These are phyloP conservation scores for Lycium ferocissimum DNA, from an alignment of 257 asterid genomes.

Conservation along the genomic window DNA sequence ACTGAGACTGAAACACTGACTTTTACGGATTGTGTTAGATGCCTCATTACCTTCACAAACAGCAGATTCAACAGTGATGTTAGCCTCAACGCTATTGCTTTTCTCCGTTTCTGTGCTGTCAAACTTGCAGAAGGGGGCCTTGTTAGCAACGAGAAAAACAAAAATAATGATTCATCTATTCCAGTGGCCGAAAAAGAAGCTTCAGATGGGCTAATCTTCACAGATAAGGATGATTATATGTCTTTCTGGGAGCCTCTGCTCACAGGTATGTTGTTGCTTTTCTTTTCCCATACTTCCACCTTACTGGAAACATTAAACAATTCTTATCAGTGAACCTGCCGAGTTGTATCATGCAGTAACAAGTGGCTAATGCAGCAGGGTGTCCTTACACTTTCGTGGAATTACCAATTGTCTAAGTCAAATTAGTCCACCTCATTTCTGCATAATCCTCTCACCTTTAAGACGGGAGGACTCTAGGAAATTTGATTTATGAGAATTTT, in stretches of 20 bases:
- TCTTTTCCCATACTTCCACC: conserved; percentile 14
- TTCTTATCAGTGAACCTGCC: not conserved
- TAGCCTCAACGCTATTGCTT: conserved; percentile 98
- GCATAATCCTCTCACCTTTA: conserved; percentile 10
- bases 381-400: not conserved
- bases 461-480: not conserved
- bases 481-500: conserved; percentile 4
- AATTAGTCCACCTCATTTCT: not conserved
- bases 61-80: conserved; percentile 96
- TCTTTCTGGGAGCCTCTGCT: conserved; percentile 94
- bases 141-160: conserved; percentile 65
- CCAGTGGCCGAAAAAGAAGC: conserved; percentile 49
- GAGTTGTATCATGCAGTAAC: conserved; percentile 13
- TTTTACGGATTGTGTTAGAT: conserved; percentile 93
- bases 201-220: conserved; percentile 55
- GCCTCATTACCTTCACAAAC: conserved; percentile 94
- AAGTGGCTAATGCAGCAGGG: conserved; percentile 19
- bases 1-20: conserved; percentile 91
- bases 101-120: conserved; percentile 97
- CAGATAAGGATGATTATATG: conserved; percentile 66
- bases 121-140: conserved; percentile 98
- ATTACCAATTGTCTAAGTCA: not conserved
- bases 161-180: conserved; percentile 51
- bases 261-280: conserved; percentile 58
- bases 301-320: conserved; percentile 21